Base-by-base conservation (phyloP, 331 rosid genomes). In the Acacia concinna region DNA sequence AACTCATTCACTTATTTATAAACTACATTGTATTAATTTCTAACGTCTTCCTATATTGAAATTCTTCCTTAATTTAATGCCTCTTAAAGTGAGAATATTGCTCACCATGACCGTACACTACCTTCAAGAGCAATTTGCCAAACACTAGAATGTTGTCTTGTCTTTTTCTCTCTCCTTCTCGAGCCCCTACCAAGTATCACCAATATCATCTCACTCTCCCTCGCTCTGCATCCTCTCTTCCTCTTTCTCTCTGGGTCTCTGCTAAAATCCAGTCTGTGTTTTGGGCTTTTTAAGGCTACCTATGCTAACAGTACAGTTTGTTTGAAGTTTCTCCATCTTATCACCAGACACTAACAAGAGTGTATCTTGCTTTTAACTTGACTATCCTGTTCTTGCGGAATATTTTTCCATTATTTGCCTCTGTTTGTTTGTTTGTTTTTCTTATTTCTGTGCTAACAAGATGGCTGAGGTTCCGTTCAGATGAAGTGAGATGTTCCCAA, bases 101-200 rank as follows among this genome's bases (percentile, higher is more conserved):
- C 62, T 80, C 75, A 30, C 65, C 79, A 21, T 83, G 30, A 63
- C 73, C 75, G 81, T 81, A 85, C 82, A 37, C 75, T 31, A 59
- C 34, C 40, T 59, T 77, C 75, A 31, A 83, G 80, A 68, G 66
- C 85, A 75, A 8, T 77, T 71, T 79, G 75, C 83, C 89, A 86
- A 82, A 78, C 86, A 81, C 84, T 60, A 74, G 83, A 81, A 47
- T 18, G 41, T 66, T 28, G 35, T 38, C 76, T 46, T 54, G 35
- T 38, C 76, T 60, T n/a, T 52, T 21, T 54, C 89, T 90, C 91
- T 89, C 79, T 84, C 92, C 88, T 89, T 87, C 99, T 96, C 98
- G 97, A 91, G 99, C 99, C 99, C 98, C 94, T 75, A 90, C 94
- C 41, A 38, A 38, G 41, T 1, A 38, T 11, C 86, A 84, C 98